A percentile compares a stretch with the other conserved stretches of the same genome.
These are phyloP conservation scores for Aureobasidium subglaciale DNA, from an alignment of 2,329 filamentous ascomycete species.

Conservation along the genomic window DNA sequence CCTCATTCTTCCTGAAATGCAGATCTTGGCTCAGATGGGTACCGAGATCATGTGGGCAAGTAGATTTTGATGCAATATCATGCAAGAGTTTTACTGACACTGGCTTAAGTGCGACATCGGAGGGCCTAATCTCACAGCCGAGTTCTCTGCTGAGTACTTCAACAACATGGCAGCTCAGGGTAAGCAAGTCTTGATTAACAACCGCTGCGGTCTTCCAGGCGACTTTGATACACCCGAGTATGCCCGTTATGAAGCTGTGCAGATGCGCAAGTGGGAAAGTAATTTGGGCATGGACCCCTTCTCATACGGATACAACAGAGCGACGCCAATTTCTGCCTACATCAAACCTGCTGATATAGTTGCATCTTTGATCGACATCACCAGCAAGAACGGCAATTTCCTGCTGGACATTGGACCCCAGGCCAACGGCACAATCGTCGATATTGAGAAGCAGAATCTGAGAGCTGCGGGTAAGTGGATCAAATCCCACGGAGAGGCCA, in stretches of 20 bases:
- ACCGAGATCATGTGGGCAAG: constrained; percentile 35
- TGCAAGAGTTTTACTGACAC: background rate
- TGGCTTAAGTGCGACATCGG: constrained; percentile 39
- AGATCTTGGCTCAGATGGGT: constrained; percentile 35
- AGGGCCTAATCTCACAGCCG: constrained; percentile 36
- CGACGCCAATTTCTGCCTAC: constrained; percentile 43
- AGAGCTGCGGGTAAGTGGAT: constrained; percentile 50
- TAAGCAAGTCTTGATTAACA: constrained; percentile 49
- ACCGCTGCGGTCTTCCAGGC: constrained; percentile 48
- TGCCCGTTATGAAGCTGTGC: constrained; percentile 41
- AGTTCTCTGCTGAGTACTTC: constrained; percentile 39
- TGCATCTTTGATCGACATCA: constrained; percentile 44
- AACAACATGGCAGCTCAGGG: constrained; percentile 34
- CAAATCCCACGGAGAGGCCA: constrained; percentile 45
- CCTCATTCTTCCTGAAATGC: constrained; percentile 39
- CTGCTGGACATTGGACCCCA: constrained; percentile 50
- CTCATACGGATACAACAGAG: constrained; percentile 53
- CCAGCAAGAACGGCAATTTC: constrained; percentile 51
- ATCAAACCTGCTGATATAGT: constrained; percentile 48
- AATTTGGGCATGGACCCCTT: constrained; percentile 55
- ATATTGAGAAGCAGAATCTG: constrained; percentile 42
- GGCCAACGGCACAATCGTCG: constrained; percentile 49
- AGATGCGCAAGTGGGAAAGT: constrained; percentile 53
- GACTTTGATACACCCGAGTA: constrained; percentile 59
- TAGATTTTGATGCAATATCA: background rate